Evolutionary conservation across 768 basidiomycete species (phyloP).

Genomic region (Tulasnella sp.): DNA sequence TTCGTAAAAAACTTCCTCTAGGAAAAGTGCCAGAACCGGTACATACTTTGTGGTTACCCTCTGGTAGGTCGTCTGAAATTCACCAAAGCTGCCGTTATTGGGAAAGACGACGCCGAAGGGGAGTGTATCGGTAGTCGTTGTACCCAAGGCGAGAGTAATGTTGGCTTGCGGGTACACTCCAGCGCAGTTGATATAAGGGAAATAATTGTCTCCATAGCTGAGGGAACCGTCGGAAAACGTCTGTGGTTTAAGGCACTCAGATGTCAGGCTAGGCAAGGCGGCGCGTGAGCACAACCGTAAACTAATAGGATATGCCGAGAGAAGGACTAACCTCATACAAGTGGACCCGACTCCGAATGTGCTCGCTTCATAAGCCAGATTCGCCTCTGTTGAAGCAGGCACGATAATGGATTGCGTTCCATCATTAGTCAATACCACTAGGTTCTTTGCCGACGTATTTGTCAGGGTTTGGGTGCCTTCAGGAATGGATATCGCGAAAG

Average conservation of each 20-base stretch:
- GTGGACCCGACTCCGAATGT: constrained; percentile 1
- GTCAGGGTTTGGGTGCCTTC: not conserved
- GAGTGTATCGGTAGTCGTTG: not conserved
- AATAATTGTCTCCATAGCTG: not conserved
- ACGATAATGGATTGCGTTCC: not conserved
- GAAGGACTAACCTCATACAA: not conserved
- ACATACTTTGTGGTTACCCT: not conserved
- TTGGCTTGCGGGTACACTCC: not conserved
- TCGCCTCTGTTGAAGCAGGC: not conserved
- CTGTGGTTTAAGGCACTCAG: not conserved
- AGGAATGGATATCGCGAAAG: not conserved
- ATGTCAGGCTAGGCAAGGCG: not conserved
- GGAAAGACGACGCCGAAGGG: not conserved
- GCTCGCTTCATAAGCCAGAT: not conserved
- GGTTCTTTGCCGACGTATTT: not conserved
- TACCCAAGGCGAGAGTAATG: not conserved
- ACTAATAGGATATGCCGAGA: not conserved
- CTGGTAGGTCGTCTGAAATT: not conserved
- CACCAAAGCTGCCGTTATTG: not conserved
- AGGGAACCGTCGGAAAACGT: not conserved
- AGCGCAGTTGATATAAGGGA: not conserved
- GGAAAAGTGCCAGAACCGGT: not conserved
- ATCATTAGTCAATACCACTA: not conserved
- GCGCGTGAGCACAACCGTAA: not conserved
- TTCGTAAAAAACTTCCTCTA: not conserved